Conservation (phyloP, 805 yeast species). For the Candida maris region DNA sequence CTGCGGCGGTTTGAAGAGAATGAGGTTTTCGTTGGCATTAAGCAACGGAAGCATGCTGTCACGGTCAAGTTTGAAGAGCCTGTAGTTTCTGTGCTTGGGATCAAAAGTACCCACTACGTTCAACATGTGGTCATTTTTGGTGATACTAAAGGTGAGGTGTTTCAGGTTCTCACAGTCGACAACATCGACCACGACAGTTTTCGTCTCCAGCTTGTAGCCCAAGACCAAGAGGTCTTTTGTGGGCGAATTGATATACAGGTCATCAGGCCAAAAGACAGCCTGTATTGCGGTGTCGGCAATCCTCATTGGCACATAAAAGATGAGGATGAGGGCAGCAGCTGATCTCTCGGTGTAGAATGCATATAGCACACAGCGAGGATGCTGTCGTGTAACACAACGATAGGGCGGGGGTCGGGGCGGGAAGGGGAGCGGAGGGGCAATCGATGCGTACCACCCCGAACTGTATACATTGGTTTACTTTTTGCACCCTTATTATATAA, state of each 20-base stretch:
- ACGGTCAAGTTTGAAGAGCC: conserved; percentile 17
- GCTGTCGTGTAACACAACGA: no score
- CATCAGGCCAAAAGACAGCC: conserved; percentile 32
- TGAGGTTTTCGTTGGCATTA: conserved; percentile 26
- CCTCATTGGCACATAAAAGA: no score
- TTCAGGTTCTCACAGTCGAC: conserved; percentile 16
- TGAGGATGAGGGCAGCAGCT: no score
- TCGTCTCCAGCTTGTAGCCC: conserved; percentile 26
- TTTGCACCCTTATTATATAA: no score
- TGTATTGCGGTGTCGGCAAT: no score
- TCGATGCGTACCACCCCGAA: no score
- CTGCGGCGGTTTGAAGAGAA: conserved; percentile 69
- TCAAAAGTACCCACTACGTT: conserved; percentile 28
- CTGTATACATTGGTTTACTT: no score
- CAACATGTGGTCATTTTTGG: conserved; percentile 20
- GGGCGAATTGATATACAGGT: conserved; percentile 12
- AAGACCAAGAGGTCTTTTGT: conserved; percentile 19
- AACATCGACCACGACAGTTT: conserved; percentile 25
- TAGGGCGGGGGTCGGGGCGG: no score
- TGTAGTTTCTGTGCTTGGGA: conserved; percentile 13
- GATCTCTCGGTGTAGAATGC: no score
- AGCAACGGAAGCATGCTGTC: conserved; percentile 14
- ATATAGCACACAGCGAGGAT: no score
- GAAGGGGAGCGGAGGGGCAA: no score
- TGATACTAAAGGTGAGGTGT: conserved; percentile 13